Evolutionary conservation across 352 stramenopile species (phyloP).

Genomic region (Globisporangium mamillatum): DNA sequence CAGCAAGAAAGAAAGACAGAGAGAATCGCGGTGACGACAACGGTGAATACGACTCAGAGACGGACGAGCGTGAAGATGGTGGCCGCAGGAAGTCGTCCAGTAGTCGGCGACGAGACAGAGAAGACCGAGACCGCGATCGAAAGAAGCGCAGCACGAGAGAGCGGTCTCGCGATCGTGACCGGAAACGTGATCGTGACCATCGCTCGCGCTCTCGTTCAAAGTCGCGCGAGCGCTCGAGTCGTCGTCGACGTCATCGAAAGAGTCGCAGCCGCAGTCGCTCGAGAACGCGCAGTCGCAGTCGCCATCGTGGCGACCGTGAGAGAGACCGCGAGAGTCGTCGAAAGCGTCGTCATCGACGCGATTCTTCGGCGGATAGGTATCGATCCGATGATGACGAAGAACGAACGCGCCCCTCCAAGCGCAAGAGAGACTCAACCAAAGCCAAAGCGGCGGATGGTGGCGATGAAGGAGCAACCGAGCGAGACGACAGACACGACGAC

Average conservation of each 20-base stretch:
- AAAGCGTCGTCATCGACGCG: constrained; percentile 22
- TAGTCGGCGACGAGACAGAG: constrained; percentile 4
- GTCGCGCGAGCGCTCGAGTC: constrained; percentile 30
- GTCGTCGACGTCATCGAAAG: constrained; percentile 7
- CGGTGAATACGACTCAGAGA: constrained; percentile 3
- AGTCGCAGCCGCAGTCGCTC: constrained; percentile 28
- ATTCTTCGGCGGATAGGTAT: constrained; percentile 17
- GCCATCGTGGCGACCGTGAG: constrained; percentile 18
- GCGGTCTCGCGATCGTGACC: constrained; percentile 10
- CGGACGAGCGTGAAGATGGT: constrained; percentile 2
- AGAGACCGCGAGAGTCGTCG: constrained; percentile 16
- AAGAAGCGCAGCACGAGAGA: constrained; percentile 15
- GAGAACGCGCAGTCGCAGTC: constrained; percentile 30
- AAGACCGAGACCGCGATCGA: constrained; percentile 3
- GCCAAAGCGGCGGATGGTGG: not conserved
- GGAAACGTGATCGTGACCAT: constrained; percentile 20
- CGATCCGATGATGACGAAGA: constrained; percentile 10
- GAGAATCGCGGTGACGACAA: not conserved
- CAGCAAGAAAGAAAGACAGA: constrained; percentile 11
- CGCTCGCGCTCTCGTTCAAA: constrained; percentile 23
- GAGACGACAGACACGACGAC: not conserved
- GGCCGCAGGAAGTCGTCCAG: not conserved
- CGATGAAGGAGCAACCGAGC: not conserved
- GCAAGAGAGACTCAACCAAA: constrained; percentile 10
- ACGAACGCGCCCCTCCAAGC: constrained; percentile 19